Conservation (phyloP, 495 filamentous ascomycete species). For the Penicillium cosmopolitanum region DNA sequence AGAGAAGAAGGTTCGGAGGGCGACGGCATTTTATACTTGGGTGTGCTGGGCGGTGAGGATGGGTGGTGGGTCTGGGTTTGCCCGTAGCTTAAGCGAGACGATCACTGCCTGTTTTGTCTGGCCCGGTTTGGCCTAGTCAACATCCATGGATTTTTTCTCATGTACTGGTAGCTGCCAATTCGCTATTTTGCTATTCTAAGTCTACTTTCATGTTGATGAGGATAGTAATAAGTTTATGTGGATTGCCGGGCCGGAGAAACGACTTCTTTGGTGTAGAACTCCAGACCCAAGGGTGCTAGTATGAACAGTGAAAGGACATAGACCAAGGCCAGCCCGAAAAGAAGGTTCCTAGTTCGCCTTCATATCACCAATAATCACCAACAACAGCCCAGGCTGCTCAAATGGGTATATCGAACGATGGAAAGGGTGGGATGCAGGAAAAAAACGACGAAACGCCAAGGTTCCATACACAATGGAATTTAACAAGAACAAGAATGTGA, state of each 20-base stretch:
- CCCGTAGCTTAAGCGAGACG: too few relatives aligned
- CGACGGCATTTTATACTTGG: constrained; percentile 27
- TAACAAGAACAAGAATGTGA: constrained; percentile 10
- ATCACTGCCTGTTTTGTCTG: too few relatives aligned
- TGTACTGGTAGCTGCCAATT: too few relatives aligned
- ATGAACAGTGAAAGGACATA: constrained; percentile 2
- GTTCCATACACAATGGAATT: constrained; percentile 25
- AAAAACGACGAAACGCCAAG: constrained; percentile 13
- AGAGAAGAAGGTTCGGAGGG: constrained; percentile 32
- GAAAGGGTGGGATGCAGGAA: constrained; percentile 11
- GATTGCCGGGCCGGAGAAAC: background rate
- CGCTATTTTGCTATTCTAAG: too few relatives aligned
- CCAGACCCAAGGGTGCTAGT: background rate
- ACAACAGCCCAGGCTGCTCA: constrained; percentile 13
- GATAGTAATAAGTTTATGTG: background rate
- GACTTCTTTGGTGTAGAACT: background rate
- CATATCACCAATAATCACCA: constrained; percentile 12
- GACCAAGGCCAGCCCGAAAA: constrained; percentile 10
- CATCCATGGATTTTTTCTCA: too few relatives aligned
- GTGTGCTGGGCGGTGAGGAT: background rate
- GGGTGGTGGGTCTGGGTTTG: too few relatives aligned
- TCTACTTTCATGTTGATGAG: too few relatives aligned
- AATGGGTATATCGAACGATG: constrained; percentile 26
- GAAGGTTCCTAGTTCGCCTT: constrained; percentile 16
- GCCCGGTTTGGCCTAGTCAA: too few relatives aligned